Base-by-base conservation (phyloP, 768 basidiomycete species). In the Auriscalpium microsporum region DNA sequence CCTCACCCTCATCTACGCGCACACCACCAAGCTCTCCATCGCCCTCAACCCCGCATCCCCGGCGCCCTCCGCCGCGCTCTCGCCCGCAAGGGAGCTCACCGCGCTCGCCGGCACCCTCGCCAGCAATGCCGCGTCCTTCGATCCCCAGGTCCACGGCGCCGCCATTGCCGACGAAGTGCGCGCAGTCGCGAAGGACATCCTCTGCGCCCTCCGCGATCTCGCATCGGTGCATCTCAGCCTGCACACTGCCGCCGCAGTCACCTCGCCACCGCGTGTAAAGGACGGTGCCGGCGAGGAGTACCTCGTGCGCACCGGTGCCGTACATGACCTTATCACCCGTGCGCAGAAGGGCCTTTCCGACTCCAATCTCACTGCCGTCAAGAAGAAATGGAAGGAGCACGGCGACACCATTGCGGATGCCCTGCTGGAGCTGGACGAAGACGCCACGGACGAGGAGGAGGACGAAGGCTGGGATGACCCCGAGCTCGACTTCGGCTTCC, bases 11-110 rank as follows among this genome's bases (percentile, higher is more conserved):
- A 63, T 87, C n/a, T 72, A 84, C 65, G 67, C 71, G 19, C 69
- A 76, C 34, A 70, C 78, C 5, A 87, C 84, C 17, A 87, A 84
- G 63, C 66, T 86, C 23, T 73, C 86, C 4, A 75, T 89, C 36
- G 73, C 78, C 1, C 73, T 86, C 50, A 86, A 83, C 45, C 82
- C 84, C 6, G 67, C 79, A 4, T 71, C 34, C 48, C 61, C 56
- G 1, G 16, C 74, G 0, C 81, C 81, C 1, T 71, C 81, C 5
- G 61, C 61, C 5, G 58, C 55, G 10, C 6, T 50, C 37, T 44
- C 40, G 8, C 58, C 58, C 14, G 16, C 56, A 21, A 60, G 54
- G 28, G 61, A 62, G 40, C 55, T 62, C 46, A 48, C 36, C 8
- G 23, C 35, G 4, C 48, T 57, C 37, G 45, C 53, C 13, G 46